Evolutionary conservation across 371 early-diverging fungal species (phyloP), one percentile per base, ranked within the genome.

Genomic region (Mucor irregularis): DNA sequence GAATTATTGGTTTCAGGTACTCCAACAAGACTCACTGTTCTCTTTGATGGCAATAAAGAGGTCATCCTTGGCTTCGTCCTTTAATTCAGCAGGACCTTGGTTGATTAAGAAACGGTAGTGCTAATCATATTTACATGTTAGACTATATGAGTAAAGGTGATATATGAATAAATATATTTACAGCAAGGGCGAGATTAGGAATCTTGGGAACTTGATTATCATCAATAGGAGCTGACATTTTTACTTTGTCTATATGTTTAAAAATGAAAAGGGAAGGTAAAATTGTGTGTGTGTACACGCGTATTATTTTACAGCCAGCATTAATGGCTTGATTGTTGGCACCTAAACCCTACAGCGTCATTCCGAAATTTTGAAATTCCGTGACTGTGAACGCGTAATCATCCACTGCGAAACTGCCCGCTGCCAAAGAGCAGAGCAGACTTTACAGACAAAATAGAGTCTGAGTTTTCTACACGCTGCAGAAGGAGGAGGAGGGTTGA

Each of bases 81-180:
- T 72, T 34, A 69, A 63, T 34, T 81, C 79, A 17, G 60, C 66
- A 43, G 88, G 89, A n/a, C 87, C 88, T 55, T 83, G 79, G 53
- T 69, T 77, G 43, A 89, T 69, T 42, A 91, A 71, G 72, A 92
- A 92, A 21, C 83, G 80, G 54, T 85, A 78, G 59, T 92, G 89
- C 65, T 90, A 78, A 44, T 83, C 42, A 49, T 26, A n/a, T 37
- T 4, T 16, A 29, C 16, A n/a, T 28, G 28, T 44, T 28, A 43
- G 14, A 4, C 5, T 4, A 43, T 13, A 9, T 43, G 5, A 30
- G 28, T 17, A 30, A 17, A 11, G 28, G 6, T 30, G n/a, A 38
- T 2, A 28, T 45, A 11, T 10, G 38, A n/a, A n/a, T 10, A n/a
- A 38, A 11, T 22, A 11, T 19, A 47, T 24, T 52, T 74, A 79